Conservation (phyloP, 2,329 filamentous ascomycete genomes). For the Penicillium sp. region DNA sequence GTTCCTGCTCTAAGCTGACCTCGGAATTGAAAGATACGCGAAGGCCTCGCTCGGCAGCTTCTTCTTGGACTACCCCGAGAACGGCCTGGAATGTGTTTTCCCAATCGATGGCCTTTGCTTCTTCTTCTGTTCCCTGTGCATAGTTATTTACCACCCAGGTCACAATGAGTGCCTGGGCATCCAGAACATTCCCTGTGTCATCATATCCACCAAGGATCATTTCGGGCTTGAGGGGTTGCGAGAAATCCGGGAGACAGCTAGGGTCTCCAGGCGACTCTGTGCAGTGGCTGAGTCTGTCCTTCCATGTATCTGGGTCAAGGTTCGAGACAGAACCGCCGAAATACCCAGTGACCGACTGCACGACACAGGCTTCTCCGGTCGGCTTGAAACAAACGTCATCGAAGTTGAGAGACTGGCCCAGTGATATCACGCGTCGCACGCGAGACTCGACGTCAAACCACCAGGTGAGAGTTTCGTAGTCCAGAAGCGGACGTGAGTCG, state of each 20-base stretch:
- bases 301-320: constrained; percentile 67
- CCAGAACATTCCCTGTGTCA: constrained; percentile 59
- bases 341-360: constrained; percentile 90
- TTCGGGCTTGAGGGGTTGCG: constrained; percentile 80
- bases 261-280: constrained; percentile 68
- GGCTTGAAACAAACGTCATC: constrained; percentile 94
- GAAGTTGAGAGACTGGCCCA: constrained; percentile 65
- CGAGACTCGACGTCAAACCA: constrained; percentile 88
- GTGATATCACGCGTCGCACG: constrained; percentile 68
- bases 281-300: constrained; percentile 68
- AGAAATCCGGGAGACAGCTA: constrained; percentile 80
- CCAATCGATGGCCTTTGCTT: constrained; percentile 81
- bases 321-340: constrained; percentile 66
- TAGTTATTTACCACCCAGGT: constrained; percentile 95
- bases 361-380: constrained; percentile 80
- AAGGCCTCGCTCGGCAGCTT: constrained; percentile 74
- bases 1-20: constrained; percentile 87
- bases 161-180: constrained; percentile 76
- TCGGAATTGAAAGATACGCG: constrained; percentile 93
- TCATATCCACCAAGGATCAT: constrained; percentile 83
- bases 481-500: constrained; percentile 72
- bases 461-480: constrained; percentile 85
- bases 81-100: constrained; percentile 73
- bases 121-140: constrained; percentile 66
- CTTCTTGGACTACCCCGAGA: constrained; percentile 72